Evolutionary conservation across 1,284 basidiomycete species (phyloP), one percentile per base, ranked within the genome.

Genomic region (Leccinum insolens): DNA sequence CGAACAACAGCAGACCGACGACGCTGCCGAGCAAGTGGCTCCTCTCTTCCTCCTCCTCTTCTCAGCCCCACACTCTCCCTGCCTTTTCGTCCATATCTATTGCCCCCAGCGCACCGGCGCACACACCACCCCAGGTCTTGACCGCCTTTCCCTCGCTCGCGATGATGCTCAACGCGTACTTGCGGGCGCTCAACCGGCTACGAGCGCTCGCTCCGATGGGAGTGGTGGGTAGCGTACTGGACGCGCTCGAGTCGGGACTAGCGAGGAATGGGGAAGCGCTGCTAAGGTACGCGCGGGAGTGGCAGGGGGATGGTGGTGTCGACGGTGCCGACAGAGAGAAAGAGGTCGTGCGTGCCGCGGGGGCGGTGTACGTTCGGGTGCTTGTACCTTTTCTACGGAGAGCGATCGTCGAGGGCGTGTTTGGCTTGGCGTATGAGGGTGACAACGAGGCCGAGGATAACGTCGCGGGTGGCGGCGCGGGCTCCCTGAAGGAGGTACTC

Each of bases 111-210:
- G 69, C 77, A 14, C 57, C 57, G 20, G 74, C 76, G 11, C 88
- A 92, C 73, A 80, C 87, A 14, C 92, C 94, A 0, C 91, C 92
- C 0, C 84, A 88, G 15, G 79, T 89, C 22, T 80, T 96, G 41
- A 84, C 90, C 0, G 86, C 90, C 28, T 28, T 28, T 28, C 28
- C 28, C 1, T 91, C 93, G 0, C 82, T 97, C 2, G 95, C 94
- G 2, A 80, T 86, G 28, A 87, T 89, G 69, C 85, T 92, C 61
- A 98, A 98, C 76, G 85, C 88, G 0, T 80, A 95, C 41, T 83
- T 95, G 4, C 83, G 87, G 1, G 85, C 91, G 0, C 82, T 98
- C 63, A 98, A 98, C 78, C 83, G 89, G 2, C 83, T 98, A 14
- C 90, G 95, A 1, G 82, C 95, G 9, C 85, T 97, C 11, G 93